A percentile compares a stretch with the other conserved stretches of the same genome.
phyloP scores from a whole-genome alignment of 139 green algal genomes.

The Picocystis salinarum region DNA sequence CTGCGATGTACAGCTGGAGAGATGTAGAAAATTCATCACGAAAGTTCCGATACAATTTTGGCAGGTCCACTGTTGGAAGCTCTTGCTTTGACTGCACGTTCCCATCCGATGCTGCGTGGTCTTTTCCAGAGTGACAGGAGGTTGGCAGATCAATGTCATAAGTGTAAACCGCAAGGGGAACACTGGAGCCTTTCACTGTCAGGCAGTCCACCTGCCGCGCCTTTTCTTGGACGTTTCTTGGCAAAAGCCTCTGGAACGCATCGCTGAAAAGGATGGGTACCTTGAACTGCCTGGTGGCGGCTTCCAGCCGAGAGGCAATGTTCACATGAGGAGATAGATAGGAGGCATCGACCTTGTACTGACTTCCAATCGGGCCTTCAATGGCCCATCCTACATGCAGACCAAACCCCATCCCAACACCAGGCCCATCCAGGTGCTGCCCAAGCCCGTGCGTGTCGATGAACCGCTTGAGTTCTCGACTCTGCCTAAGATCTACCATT shows the following conservation, averaged over 20 bases:
- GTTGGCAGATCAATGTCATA: constrained; percentile 36
- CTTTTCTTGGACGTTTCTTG: constrained; percentile 11
- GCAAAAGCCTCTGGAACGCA: constrained; percentile 54
- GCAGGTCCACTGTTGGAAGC: not conserved
- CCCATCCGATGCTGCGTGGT: not conserved
- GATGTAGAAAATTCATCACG: constrained; percentile 3
- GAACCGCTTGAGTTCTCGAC: constrained; percentile 17
- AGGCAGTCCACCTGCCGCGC: constrained; percentile 78
- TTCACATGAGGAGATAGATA: constrained; percentile 96
- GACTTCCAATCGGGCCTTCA: constrained; percentile 76
- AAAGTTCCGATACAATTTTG: not conserved
- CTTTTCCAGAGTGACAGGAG: constrained; percentile 1
- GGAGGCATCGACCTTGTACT: constrained; percentile 90
- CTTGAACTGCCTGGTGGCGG: constrained; percentile 70
- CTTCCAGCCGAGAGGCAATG: constrained; percentile 82
- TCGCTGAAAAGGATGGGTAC: constrained; percentile 54
- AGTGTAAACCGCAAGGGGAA: constrained; percentile 61
- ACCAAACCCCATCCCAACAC: constrained; percentile 93
- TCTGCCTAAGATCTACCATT: constrained; percentile 49
- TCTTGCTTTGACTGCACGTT: not conserved
- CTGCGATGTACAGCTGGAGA: constrained; percentile 38
- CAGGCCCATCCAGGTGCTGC: constrained; percentile 18
- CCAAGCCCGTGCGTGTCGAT: not conserved
- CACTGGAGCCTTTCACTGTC: constrained; percentile 71
- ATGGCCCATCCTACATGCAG: constrained; percentile 90